A percentile compares a stretch with the other conserved stretches of the same genome.
phyloP scores from a whole-genome alignment of 2,329 filamentous ascomycete species.

The Periconia digitata region DNA sequence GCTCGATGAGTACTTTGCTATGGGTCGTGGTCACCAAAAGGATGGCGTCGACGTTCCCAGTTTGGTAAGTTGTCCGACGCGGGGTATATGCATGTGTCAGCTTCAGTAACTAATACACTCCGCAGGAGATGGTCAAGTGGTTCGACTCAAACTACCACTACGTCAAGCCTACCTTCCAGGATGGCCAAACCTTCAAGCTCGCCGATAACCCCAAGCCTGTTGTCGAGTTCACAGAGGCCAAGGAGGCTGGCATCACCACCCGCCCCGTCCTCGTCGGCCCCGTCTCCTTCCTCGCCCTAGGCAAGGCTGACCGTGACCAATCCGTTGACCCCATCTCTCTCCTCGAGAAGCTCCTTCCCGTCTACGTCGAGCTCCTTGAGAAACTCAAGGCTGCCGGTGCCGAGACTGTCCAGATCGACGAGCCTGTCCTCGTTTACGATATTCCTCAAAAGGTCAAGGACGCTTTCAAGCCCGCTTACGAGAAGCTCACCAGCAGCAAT shows the following conservation, averaged over 20 bases:
- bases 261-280: constrained; percentile 94
- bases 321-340: constrained; percentile 90
- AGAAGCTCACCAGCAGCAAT: constrained; percentile 79
- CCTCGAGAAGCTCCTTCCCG: constrained; percentile 87
- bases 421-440: constrained; percentile 95
- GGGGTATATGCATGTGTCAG: constrained; percentile 11
- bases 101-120: constrained; percentile 12
- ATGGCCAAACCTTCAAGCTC: constrained; percentile 96
- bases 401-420: constrained; percentile 96
- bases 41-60: constrained; percentile 87
- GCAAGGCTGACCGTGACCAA: constrained; percentile 96
- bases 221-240: constrained; percentile 91
- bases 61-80: constrained; percentile 55
- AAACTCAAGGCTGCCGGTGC: constrained; percentile 96
- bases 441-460: constrained; percentile 86
- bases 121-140: constrained; percentile 98
- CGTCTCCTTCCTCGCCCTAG: constrained; percentile 95
- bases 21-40: constrained; percentile 99
- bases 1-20: constrained; percentile 98
- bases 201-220: constrained; percentile 88
- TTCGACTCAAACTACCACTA: constrained; percentile 99
- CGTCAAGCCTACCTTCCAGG: constrained; percentile 97
- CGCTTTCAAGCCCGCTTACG: constrained; percentile 97
- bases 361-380: constrained; percentile 90
- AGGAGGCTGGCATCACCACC: constrained; percentile 91